Base-by-base conservation (phyloP, 176 grass and related monocot species). In the Poa pratensis region DNA sequence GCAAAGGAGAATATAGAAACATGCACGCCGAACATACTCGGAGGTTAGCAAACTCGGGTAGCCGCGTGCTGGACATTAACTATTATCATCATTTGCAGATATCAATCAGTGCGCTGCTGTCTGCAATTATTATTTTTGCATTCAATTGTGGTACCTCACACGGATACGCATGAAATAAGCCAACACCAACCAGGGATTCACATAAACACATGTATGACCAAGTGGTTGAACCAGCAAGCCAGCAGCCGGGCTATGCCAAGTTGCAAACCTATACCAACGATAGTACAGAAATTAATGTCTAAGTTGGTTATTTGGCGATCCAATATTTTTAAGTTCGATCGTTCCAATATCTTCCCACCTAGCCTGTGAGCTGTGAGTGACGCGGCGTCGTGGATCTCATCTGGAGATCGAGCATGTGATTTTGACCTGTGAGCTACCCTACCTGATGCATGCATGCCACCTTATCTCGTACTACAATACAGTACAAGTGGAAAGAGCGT, bases 61-160 rank as follows among this genome's bases (percentile, higher is more conserved):
- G 72, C 72, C 72, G 72, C 72, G 72, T 32, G 72, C 72, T 75
- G 72, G 46, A 74, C 16, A 74, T 26, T 45, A 22, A 70, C 7
- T 46, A 24, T 42, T 48, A 14, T 4, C 42, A 48, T 73, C 22
- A 48, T 49, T 46, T 49, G 43, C 70, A 73, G 69, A 1, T 48
- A 46, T 50, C 70, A 28, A 27, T 28, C 23, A 73, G 70, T 50
- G 43, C 6, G 15, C 7, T 11, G 23, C n/a, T 45, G 45, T 73
- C 6, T 0, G 14, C 13, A 24, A 49, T 12, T 27, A 49, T 73
- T 49, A 6, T 48, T 50, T 68, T 73, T 27, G 70, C 7, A 72
- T 72, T 43, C 42, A 18, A 2, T 45, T 1, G 70, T 49, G 3
- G 22, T 46, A 39, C 1, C 42, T 43, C 42, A 73, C 69, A 48